phyloP scores from a whole-genome alignment of 306 rosid species.

The Gleditsia sinensis region DNA sequence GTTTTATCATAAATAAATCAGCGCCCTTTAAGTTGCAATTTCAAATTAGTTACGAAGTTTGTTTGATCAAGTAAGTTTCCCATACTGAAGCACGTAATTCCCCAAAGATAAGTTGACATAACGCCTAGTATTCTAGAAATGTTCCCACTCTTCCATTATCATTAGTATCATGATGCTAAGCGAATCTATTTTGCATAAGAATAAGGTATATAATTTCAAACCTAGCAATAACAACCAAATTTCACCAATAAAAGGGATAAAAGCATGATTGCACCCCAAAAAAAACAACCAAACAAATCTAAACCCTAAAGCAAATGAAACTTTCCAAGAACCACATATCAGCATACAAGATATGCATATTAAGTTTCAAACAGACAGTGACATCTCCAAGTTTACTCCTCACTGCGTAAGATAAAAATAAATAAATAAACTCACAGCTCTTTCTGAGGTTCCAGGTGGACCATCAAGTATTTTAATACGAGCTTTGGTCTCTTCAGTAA shows the following conservation, averaged over 20 bases:
- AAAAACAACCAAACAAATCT: background rate
- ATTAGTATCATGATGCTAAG: background rate
- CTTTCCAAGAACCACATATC: conserved; percentile 7
- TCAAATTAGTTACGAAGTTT: conserved; percentile 23
- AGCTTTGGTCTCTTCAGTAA: conserved; percentile 94
- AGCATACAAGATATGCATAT: conserved; percentile 7
- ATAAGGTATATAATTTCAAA: conserved; percentile 12
- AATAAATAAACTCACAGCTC: conserved; percentile 80
- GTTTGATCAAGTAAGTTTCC: conserved; percentile 25
- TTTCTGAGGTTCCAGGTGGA: conserved; percentile 91
- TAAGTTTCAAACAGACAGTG: background rate
- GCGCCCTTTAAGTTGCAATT: conserved; percentile 18
- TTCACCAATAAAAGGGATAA: background rate
- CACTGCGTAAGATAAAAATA: background rate
- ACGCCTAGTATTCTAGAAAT: conserved; percentile 8
- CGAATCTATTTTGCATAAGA: too few relatives aligned
- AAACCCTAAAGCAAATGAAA: background rate
- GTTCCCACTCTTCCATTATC: conserved; percentile 22
- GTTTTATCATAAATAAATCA: conserved; percentile 38
- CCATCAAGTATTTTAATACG: conserved; percentile 94
- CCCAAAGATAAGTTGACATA: conserved; percentile 1
- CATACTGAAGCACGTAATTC: conserved; percentile 22
- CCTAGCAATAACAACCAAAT: conserved; percentile 23
- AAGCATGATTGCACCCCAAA: background rate
- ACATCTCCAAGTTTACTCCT: conserved; percentile 15